These are phyloP conservation scores for Astrocystis sublimbata DNA, from an alignment of 495 filamentous ascomycete species.

Conservation along the genomic window DNA sequence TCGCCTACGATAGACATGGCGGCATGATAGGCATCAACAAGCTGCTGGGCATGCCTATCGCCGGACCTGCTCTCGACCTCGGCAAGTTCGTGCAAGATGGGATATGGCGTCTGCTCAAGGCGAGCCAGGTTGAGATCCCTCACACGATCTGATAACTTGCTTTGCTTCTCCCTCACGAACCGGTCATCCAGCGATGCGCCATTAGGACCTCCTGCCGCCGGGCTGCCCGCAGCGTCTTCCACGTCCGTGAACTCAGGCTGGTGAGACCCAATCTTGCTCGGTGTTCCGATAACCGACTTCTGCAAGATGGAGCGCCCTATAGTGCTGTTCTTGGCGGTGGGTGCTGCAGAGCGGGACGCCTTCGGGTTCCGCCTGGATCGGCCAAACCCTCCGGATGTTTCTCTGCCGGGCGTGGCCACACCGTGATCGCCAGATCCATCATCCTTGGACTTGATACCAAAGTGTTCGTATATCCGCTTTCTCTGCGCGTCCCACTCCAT, in stretches of 20 bases:
- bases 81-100: conserved; percentile 70
- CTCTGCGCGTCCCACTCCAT: conserved; percentile 95
- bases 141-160: conserved; percentile 72
- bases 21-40: conserved; percentile 76
- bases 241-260: conserved; percentile 67
- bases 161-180: conserved; percentile 76
- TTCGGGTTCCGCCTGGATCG: conserved; percentile 53
- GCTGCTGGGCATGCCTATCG: conserved; percentile 63
- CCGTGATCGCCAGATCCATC: conserved; percentile 44
- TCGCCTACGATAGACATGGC: conserved; percentile 74
- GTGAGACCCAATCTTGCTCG: conserved; percentile 58
- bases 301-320: conserved; percentile 73
- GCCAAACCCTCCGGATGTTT: conserved; percentile 50
- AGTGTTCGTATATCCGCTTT: conserved; percentile 90
- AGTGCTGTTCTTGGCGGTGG: conserved; percentile 54
- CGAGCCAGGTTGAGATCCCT: conserved; percentile 72
- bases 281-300: conserved; percentile 81
- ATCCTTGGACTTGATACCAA: conserved; percentile 76
- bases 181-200: conserved; percentile 62
- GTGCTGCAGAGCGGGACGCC: conserved; percentile 36
- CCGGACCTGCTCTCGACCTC: conserved; percentile 67
- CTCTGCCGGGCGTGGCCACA: conserved; percentile 59
- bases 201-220: conserved; percentile 34
- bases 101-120: conserved; percentile 62
- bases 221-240: conserved; percentile 54